Conservation (phyloP, 106 monocot species). For the Allium sativum region DNA sequence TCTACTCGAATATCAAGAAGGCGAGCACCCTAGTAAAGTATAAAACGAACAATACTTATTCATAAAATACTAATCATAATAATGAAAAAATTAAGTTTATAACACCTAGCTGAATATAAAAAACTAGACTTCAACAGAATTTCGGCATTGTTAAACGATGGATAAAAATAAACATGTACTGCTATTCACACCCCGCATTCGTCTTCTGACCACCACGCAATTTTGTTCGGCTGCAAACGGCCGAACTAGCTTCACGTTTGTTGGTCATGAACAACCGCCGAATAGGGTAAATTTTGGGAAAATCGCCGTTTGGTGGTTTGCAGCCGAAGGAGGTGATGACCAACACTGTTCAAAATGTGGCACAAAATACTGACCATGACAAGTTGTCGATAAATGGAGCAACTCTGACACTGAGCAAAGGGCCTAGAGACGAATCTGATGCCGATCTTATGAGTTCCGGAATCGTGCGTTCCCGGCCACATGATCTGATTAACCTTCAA, state of each 20-base stretch:
- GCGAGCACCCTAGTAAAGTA: constrained; percentile 34
- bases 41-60: not conserved
- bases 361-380: not conserved
- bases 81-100: not conserved
- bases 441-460: constrained; percentile 80
- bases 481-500: constrained; percentile 54
- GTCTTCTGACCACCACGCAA: too few species aligned
- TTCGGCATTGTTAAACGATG: not conserved
- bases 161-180: not conserved
- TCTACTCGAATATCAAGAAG: constrained; percentile 65
- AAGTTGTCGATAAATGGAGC: constrained; percentile 69
- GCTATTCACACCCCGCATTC: too few species aligned
- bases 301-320: too few species aligned
- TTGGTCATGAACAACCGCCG: too few species aligned
- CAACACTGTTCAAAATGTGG: too few species aligned
- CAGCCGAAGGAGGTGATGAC: too few species aligned
- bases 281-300: too few species aligned
- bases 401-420: constrained; percentile 79
- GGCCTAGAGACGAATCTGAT: constrained; percentile 54
- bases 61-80: not conserved
- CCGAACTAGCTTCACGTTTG: too few species aligned
- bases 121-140: not conserved
- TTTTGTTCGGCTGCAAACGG: too few species aligned
- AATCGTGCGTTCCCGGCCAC: constrained; percentile 91
- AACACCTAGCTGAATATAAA: not conserved